Base-by-base conservation (phyloP, 352 stramenopile genomes). In the Globisporangium sylvaticum region DNA sequence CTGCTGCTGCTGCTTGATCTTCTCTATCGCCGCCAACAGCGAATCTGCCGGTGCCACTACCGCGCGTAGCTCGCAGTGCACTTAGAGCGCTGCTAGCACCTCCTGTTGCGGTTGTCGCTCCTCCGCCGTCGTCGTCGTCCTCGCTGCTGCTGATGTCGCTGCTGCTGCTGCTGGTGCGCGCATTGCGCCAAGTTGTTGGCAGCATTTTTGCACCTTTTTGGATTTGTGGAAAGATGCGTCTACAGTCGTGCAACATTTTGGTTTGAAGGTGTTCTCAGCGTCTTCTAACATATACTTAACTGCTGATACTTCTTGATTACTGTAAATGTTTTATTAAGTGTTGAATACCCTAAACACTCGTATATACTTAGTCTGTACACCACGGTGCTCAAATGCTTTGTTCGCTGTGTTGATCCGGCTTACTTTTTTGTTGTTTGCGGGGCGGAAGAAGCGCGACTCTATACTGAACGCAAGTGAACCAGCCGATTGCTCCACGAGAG, bases 391-490 rank as follows among this genome's bases (percentile, higher is more conserved):
- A 18, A 44, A 44, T 20, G 20, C 5, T 44, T 3, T 6, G 20
- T 14, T 15, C 29, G 32, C 14, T 7, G 37, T 37, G 5, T 44
- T 48, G 39, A n/a, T 48, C 39, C 5, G 39, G 39, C 14, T 48
- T 9, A 48, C 39, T 48, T 48, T 20, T n/a, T 48, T 10, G 32
- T 18, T 20, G 10, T 20, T 48, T 20, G 15, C 4, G 39, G 53
- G 53, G 25, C 27, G 53, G 53, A 58, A 58, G 27, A 42, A 58
- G 34, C 27, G 27, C 50, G 7, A 12, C 24, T 18, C 1, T 18
- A 64, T 64, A 64, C 58, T 64, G 42, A 64, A 64, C 42, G 58
- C 58, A 64, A 64, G 58, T 64, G 58, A 57, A 64, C 46, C 58
- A 64, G 58, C 18, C 4, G 42, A 39, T 34, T 57, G 53, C 27